Percentiles rank a stretch among this genome's conserved stretches.
These are phyloP conservation scores for Bassia scoparia DNA, from an alignment of 148 eudicot genomes.

Conservation along the genomic window DNA sequence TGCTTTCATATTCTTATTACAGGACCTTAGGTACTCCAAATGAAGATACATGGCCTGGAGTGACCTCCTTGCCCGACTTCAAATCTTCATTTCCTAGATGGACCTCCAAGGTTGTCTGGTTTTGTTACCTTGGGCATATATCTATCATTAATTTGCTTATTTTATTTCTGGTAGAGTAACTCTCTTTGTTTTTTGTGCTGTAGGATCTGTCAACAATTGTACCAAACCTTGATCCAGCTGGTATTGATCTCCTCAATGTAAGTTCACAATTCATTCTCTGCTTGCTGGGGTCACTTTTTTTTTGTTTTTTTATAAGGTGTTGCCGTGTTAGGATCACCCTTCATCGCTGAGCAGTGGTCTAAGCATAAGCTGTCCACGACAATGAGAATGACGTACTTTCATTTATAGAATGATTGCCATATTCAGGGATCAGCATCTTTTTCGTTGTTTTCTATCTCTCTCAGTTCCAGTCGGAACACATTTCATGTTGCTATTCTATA, in stretches of 20 bases:
- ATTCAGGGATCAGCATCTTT: neutral
- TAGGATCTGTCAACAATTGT: conserved; percentile 73
- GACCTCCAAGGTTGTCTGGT: conserved; percentile 57
- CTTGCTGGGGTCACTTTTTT: neutral
- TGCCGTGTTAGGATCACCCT: neutral
- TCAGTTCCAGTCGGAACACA: neutral
- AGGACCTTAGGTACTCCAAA: conserved; percentile 89
- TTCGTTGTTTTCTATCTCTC: neutral
- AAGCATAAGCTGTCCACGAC: neutral
- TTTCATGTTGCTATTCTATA: neutral
- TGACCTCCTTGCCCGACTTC: conserved; percentile 86
- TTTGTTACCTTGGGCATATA: neutral
- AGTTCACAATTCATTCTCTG: conserved; percentile 29
- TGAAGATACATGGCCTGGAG: conserved; percentile 96
- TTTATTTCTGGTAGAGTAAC: neutral
- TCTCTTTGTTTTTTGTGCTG: conserved; percentile 24
- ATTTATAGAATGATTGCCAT: neutral
- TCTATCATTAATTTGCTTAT: neutral
- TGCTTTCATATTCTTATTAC: conserved; percentile 12
- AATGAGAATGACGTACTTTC: neutral
- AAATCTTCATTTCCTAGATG: conserved; percentile 83
- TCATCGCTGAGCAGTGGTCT: neutral
- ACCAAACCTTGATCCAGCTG: conserved; percentile 73
- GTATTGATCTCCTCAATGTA: conserved; percentile 79
- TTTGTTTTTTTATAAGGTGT: neutral